These are phyloP conservation scores for Oemleria cerasiformis DNA, from an alignment of 306 rosid genomes.

Conservation along the genomic window DNA sequence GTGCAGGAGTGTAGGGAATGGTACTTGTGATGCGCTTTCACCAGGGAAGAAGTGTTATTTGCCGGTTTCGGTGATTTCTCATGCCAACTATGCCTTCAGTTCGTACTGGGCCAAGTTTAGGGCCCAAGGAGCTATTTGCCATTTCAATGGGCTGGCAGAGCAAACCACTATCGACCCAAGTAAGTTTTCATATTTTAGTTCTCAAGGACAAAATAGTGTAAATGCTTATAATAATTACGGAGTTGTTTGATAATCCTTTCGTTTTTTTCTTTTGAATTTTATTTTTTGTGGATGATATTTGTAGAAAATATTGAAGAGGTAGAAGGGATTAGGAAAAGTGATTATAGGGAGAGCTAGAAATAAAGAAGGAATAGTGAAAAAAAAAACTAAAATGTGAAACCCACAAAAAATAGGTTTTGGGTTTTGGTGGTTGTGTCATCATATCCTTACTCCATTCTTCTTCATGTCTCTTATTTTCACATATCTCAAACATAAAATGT, in stretches of 20 bases:
- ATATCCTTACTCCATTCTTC: no score
- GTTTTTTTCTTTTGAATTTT: not conserved
- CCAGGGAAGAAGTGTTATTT: slow-evolving; percentile 45
- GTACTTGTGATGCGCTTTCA: slow-evolving; percentile 39
- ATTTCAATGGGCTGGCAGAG: slow-evolving; percentile 50
- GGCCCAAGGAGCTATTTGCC: slow-evolving; percentile 41
- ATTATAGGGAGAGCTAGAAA: no score
- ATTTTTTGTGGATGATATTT: no score
- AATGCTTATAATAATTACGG: not conserved
- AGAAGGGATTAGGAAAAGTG: no score
- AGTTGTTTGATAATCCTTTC: not conserved
- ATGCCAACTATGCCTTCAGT: slow-evolving; percentile 54
- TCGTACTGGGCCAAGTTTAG: slow-evolving; percentile 45
- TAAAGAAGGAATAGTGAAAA: no score
- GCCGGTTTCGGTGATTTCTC: slow-evolving; percentile 34
- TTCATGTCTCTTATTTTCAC: no score
- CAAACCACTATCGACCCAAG: slow-evolving; percentile 44
- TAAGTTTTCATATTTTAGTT: slow-evolving; percentile 19
- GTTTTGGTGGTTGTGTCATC: no score
- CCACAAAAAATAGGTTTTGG: no score
- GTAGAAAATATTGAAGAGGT: no score
- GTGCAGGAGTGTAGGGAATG: slow-evolving; percentile 29
- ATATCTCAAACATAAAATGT: no score
- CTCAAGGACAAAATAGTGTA: no score
- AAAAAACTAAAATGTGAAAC: no score